Evolutionary conservation across 371 early-diverging fungal genomes (phyloP), one percentile per base, ranked within the genome.

Genomic region (Mucor sp.): DNA sequence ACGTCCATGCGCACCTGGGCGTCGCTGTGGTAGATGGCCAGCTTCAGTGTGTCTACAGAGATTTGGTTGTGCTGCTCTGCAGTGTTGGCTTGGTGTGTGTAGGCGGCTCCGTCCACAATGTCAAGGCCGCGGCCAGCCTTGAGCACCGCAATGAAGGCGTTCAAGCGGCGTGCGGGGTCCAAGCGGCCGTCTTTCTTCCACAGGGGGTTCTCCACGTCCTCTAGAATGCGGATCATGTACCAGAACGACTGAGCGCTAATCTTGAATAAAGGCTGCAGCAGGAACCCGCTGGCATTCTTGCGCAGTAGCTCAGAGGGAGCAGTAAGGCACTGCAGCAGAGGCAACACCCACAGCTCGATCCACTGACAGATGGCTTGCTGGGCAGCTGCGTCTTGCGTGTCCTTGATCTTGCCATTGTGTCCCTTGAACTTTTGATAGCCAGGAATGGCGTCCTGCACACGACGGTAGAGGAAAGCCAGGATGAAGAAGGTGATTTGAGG

Each of bases 1-100:
- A 91, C 90, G 64, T 96, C 95, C 28, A 89, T 80, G 8, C 96
- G 89, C n/a, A 95, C 88, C 32, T 88, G 87, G 43, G 77, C 74
- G 67, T 94, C 94, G 1, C 84, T 81, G 65, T 94, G 93, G 60
- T 86, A 78, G 58, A 93, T 87, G 6, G 94, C 91, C 6, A 80
- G 71, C 27, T 80, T 79, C 19, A 89, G 70, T 1, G 72, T 79
- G 23, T 75, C 63, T 3, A 74, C 67, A 12, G 80, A 70, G 7
- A 83, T 76, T 39, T 72, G 75, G 50, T 66, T 60, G 2, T 68
- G 11, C 8, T 73, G 44, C 5, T n/a, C n/a, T n/a, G n/a, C n/a
- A n/a, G 44, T 23, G 6, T 30, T 28, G 25, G 72, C 63, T 65
- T 72, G 65, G 17, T 39, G 48, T 4, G 67, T 65, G 64, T 88